These are phyloP conservation scores for Colletotrichum orchidophilum DNA, from an alignment of 2,329 filamentous ascomycete genomes.

Conservation along the genomic window DNA sequence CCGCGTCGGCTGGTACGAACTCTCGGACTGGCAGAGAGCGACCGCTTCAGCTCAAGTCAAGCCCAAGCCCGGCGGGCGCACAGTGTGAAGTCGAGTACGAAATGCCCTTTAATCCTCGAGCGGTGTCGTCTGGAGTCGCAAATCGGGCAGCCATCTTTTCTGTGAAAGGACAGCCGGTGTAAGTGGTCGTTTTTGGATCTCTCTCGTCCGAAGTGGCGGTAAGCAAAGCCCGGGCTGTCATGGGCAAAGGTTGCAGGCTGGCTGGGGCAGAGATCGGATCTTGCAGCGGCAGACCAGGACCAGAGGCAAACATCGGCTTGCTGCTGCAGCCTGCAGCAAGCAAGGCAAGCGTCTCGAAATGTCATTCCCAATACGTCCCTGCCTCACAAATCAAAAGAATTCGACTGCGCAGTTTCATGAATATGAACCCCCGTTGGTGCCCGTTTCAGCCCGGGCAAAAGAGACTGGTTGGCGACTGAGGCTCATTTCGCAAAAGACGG, in stretches of 20 bases:
- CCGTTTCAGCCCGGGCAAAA: not conserved
- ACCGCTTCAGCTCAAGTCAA: not conserved
- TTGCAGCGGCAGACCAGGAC: constrained; percentile 14
- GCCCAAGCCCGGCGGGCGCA: not conserved
- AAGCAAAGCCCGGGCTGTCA: constrained; percentile 22
- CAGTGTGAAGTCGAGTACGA: not conserved
- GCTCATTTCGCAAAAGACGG: not conserved
- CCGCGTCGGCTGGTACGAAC: not conserved
- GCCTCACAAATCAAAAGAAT: not conserved
- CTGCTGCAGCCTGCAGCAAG: not conserved
- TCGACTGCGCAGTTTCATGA: not conserved
- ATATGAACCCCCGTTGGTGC: too few species aligned
- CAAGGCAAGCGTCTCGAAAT: not conserved
- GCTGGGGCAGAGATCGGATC: constrained; percentile 27
- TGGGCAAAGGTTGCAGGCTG: constrained; percentile 12
- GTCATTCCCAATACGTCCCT: not conserved
- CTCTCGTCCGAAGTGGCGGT: constrained; percentile 23
- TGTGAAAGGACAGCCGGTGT: constrained; percentile 1
- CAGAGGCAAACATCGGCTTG: constrained; percentile 5
- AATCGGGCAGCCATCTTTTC: constrained; percentile 5
- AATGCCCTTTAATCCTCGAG: not conserved
- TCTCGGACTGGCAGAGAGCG: not conserved
- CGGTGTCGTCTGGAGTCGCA: constrained; percentile 5
- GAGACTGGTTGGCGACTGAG: not conserved
- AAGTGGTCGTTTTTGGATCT: constrained; percentile 10